A percentile compares a stretch with the other conserved stretches of the same genome.
Conservation (phyloP, 371 early-diverging fungal genomes). For the Saksenaea vasiformis region DNA sequence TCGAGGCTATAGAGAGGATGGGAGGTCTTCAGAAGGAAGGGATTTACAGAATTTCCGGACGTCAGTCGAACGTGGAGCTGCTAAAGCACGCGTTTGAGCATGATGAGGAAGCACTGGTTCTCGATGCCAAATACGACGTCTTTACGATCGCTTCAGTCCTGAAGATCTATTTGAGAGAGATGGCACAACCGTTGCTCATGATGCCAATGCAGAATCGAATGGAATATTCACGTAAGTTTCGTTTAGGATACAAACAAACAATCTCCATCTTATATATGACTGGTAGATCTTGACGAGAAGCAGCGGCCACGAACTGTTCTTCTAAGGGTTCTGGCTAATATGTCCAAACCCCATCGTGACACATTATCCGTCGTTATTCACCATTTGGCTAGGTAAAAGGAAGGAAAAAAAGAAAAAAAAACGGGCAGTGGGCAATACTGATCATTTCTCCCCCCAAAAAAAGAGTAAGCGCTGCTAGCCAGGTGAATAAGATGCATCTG, state of each 20-base stretch:
- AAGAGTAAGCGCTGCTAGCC: constrained; percentile 46
- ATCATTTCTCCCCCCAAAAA: too few species aligned
- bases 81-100: constrained; percentile 57
- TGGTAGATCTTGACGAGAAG: constrained; percentile 19
- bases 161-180: constrained; percentile 65
- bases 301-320: constrained; percentile 24
- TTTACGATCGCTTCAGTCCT: constrained; percentile 62
- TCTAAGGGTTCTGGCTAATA: constrained; percentile 30
- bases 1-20: constrained; percentile 61
- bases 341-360: constrained; percentile 52
- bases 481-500: constrained; percentile 60
- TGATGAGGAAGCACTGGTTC: constrained; percentile 48
- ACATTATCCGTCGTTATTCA: constrained; percentile 48
- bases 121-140: constrained; percentile 53
- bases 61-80: constrained; percentile 58
- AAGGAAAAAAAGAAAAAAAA: background rate
- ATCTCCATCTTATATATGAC: constrained; percentile 24
- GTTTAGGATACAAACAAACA: background rate
- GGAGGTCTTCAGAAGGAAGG: constrained; percentile 71
- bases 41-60: constrained; percentile 70
- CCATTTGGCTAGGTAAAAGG: constrained; percentile 54
- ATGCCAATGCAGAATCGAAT: constrained; percentile 52
- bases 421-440: too few species aligned
- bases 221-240: constrained; percentile 57
- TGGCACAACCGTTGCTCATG: constrained; percentile 64